phyloP scores from a whole-genome alignment of 73 alveolate genomes.

The Tetrahymena thermophila region DNA sequence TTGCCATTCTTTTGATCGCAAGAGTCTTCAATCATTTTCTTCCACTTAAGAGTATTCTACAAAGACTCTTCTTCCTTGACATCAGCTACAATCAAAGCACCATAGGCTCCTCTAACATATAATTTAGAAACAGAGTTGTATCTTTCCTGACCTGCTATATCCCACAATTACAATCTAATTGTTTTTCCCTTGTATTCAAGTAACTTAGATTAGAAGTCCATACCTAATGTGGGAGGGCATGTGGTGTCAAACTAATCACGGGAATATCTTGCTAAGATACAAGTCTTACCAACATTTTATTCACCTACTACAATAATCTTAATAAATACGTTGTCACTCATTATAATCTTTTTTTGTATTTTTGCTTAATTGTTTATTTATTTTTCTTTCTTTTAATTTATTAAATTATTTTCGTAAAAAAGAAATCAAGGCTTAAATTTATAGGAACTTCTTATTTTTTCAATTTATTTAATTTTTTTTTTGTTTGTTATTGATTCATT shows the following conservation, averaged over 20 bases:
- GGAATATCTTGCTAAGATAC: conserved; percentile 20
- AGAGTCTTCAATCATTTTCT: conserved; percentile 29
- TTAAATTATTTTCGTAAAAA: not conserved
- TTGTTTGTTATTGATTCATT: too few species aligned
- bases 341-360: not conserved
- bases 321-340: conserved; percentile 37
- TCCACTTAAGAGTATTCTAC: conserved; percentile 33
- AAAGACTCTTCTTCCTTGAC: conserved; percentile 22
- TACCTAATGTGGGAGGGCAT: conserved; percentile 43
- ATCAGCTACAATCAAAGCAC: conserved; percentile 31
- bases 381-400: not conserved
- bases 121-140: conserved; percentile 35
- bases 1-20: conserved; percentile 17
- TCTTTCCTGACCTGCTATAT: conserved; percentile 42
- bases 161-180: conserved; percentile 39
- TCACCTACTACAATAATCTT: conserved; percentile 42
- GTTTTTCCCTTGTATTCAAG: conserved; percentile 32
- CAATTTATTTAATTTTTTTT: too few species aligned
- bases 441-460: not conserved
- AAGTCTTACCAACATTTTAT: conserved; percentile 40
- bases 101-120: conserved; percentile 46
- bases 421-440: not conserved
- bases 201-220: conserved; percentile 35
- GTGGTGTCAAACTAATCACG: conserved; percentile 32
- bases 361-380: not conserved